phyloP scores from a whole-genome alignment of 2,329 filamentous ascomycete genomes.

The Gnomoniopsis smithogilvyi region DNA sequence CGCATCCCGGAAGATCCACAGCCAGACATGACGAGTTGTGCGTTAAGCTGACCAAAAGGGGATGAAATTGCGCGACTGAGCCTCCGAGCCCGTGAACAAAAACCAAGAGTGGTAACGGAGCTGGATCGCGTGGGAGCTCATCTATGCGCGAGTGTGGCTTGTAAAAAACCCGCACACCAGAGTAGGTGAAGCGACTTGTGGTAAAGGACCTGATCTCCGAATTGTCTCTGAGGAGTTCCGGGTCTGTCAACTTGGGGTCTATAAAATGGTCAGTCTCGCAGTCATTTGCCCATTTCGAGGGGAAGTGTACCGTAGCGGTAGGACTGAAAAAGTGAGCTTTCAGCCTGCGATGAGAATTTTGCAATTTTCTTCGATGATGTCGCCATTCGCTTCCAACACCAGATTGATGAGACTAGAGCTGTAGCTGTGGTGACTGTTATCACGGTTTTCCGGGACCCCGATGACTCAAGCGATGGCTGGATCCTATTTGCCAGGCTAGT shows the following conservation, averaged over 20 bases:
- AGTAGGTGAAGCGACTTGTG: constrained; percentile 69
- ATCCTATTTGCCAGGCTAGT: constrained; percentile 3
- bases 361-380: not conserved
- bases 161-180: constrained; percentile 77
- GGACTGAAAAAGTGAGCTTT: not conserved
- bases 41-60: constrained; percentile 74
- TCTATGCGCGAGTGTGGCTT: constrained; percentile 77
- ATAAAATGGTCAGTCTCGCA: not conserved
- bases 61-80: constrained; percentile 82
- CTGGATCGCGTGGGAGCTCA: constrained; percentile 71
- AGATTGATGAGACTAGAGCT: constrained; percentile 8
- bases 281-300: not conserved
- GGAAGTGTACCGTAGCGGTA: constrained; percentile 1
- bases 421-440: constrained; percentile 2
- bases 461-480: not conserved
- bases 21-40: constrained; percentile 82
- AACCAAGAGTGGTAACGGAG: constrained; percentile 77
- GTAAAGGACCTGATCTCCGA: constrained; percentile 69
- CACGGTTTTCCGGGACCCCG: not conserved
- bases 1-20: constrained; percentile 88
- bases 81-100: constrained; percentile 95
- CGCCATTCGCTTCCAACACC: constrained; percentile 14
- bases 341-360: not conserved
- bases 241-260: constrained; percentile 60
- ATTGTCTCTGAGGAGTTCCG: constrained; percentile 74